Percentiles rank a stretch among this genome's conserved stretches.
Evolutionary conservation across 805 yeast species (phyloP).

Genomic region (Metschnikowia hibisci): DNA sequence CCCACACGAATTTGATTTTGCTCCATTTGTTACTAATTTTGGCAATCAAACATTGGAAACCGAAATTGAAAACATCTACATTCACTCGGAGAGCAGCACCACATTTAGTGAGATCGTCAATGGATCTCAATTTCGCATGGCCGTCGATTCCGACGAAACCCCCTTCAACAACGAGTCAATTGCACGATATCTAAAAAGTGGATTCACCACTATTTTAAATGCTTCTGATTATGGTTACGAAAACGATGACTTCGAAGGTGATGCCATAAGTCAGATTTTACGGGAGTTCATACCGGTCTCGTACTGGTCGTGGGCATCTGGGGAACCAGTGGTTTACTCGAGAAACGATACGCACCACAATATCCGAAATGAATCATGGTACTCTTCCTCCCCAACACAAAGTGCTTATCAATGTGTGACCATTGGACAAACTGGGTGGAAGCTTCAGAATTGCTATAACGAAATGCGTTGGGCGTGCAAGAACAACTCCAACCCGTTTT

Average conservation of each 20-base stretch:
- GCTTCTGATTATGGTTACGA: slow-evolving; percentile 21
- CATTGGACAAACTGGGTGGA: slow-evolving; percentile 49
- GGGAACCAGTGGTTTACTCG: slow-evolving; percentile 28
- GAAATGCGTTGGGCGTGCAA: slow-evolving; percentile 55
- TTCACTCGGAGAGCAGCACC: neutral
- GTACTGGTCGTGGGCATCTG: slow-evolving; percentile 74
- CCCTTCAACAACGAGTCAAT: slow-evolving; percentile 41
- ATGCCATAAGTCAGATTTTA: slow-evolving; percentile 18
- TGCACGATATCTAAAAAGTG: slow-evolving; percentile 45
- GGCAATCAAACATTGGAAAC: neutral
- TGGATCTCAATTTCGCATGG: slow-evolving; percentile 25
- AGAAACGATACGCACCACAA: slow-evolving; percentile 6
- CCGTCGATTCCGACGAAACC: slow-evolving; percentile 29
- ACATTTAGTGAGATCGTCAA: slow-evolving; percentile 5
- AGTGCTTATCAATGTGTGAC: slow-evolving; percentile 42
- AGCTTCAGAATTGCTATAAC: slow-evolving; percentile 62
- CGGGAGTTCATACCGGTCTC: slow-evolving; percentile 26
- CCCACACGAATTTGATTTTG: slow-evolving; percentile 6
- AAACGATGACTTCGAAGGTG: slow-evolving; percentile 12
- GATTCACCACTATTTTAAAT: slow-evolving; percentile 63
- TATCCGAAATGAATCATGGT: slow-evolving; percentile 11
- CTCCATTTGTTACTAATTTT: slow-evolving; percentile 9
- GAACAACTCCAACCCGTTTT: slow-evolving; percentile 30
- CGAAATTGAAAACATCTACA: slow-evolving; percentile 1
- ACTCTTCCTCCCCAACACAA: slow-evolving; percentile 7